Base-by-base conservation (phyloP, 768 basidiomycete genomes). In the Candolleomyces eurysporus region DNA sequence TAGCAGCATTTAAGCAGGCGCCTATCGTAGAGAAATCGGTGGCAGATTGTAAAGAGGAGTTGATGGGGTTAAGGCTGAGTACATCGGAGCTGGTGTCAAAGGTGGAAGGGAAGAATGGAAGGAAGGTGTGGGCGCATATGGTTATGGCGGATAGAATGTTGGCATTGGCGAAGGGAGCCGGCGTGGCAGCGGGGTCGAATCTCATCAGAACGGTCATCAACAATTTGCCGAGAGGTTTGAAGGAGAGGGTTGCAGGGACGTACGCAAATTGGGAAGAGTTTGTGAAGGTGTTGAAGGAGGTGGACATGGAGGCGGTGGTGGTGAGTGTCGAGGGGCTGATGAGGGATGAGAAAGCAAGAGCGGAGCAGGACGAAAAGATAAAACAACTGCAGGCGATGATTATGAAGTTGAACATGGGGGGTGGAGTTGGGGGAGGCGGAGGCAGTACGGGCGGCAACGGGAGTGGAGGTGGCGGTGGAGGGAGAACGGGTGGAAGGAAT, bases 41-140 rank as follows among this genome's bases (percentile, higher is more conserved):
- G n/a, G 16, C 10, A 17, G 48, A 49, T 13, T 49, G 21, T 22
- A 75, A 26, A 63, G 69, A 61, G 70, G 72, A 66, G 75, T 73
- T 75, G 57, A 46, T 70, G 62, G 16, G 22, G 62, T 42, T 58
- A 36, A 45, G 14, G 55, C 21, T 57, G 10, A 26, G 8, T 17
- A 17, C 43, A 36, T 42, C 19, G 13, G 22, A 45, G 36, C 39
- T 14, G 55, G 17, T 39, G 40, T 7, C 11, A 19, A 26, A 11
- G 55, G 36, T 17, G 39, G 13, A n/a, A 45, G n/a, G 43, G 43
- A n/a, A 13, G 43, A n/a, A 45, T 4, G 55, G 55, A n/a, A n/a
- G 32, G 40, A 17, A 40, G 13, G 22, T 43, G 19, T 57, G 40
- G 32, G 8, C 55, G n/a, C 55, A 57, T 31, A 22, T 40, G 7